These are phyloP conservation scores for Cytidiella melzeri DNA, from an alignment of 768 basidiomycete genomes.

Conservation along the genomic window DNA sequence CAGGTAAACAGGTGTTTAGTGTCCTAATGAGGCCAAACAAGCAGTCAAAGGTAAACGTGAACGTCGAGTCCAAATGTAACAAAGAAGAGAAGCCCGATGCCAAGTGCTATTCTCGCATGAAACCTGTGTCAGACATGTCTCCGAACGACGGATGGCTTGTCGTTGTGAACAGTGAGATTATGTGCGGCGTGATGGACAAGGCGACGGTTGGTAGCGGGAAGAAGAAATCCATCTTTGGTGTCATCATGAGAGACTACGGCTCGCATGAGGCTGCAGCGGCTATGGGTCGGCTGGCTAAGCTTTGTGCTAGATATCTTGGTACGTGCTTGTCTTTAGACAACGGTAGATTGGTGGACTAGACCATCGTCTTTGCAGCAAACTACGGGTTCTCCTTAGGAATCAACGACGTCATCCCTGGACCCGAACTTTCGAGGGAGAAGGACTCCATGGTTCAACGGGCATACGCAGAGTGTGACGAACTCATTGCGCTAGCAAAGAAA, in stretches of 20 bases:
- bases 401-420: conserved; percentile 97
- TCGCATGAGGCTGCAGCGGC: conserved; percentile 89
- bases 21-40: conserved; percentile 94
- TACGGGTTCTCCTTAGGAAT: conserved; percentile 97
- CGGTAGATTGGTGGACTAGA: too few species aligned
- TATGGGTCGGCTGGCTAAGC: conserved; percentile 94
- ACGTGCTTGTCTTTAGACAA: conserved; percentile 16
- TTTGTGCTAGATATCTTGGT: conserved; percentile 93
- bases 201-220: conserved; percentile 96
- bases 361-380: conserved; percentile 62
- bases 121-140: conserved; percentile 74
- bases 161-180: conserved; percentile 95
- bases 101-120: conserved; percentile 57
- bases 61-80: conserved; percentile 94
- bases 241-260: conserved; percentile 96
- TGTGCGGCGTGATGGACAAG: conserved; percentile 99
- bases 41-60: conserved; percentile 75
- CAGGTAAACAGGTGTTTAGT: conserved; percentile 98
- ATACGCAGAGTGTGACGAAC: conserved; percentile 79
- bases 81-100: conserved; percentile 74
- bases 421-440: conserved; percentile 72
- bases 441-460: conserved; percentile 82
- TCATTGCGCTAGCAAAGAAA: conserved; percentile 85
- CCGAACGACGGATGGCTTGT: conserved; percentile 99
- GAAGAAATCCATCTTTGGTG: conserved; percentile 98